Evolutionary conservation across 1,284 basidiomycete genomes (phyloP), one percentile per base, ranked within the genome.

Genomic region (Somion occarium): DNA sequence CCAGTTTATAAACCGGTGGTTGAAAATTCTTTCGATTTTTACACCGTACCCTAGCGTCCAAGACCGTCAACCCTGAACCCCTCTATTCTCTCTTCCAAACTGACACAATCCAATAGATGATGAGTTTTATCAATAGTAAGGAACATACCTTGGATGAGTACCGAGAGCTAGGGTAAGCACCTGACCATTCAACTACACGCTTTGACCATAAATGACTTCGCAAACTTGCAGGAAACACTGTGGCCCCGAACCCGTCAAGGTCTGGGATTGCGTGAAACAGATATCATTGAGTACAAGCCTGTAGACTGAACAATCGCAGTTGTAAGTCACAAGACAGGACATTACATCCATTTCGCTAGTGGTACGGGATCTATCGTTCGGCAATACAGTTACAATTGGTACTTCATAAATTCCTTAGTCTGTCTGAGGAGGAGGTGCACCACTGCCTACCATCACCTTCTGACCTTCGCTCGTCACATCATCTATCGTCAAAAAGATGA

Each of bases 381-480:
- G n/a, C n/a, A n/a, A n/a, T n/a, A n/a, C n/a, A n/a, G n/a, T n/a
- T n/a, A n/a, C n/a, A n/a, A n/a, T n/a, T n/a, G n/a, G n/a, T n/a
- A n/a, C n/a, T n/a, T n/a, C n/a, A n/a, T n/a, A n/a, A n/a, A n/a
- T n/a, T n/a, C n/a, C n/a, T n/a, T n/a, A n/a, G 34, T n/a, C n/a
- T n/a, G n/a, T n/a, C n/a, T n/a, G n/a, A n/a, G 56, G 59, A 23
- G 59, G 59, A 15, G 56, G 9, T 19, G 52, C 55, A 3, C 73
- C 73, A 51, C 61, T 68, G n/a, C 78, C 78, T 46, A 80, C 60
- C 64, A 78, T 69, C 7, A 77, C 64, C 56, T 69, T 67, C 43
- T 64, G 65, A 13, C 76, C 79, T 19, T 63, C 56, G 47, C 72
- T 74, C 3, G 74, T 73, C 2, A 80, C 72, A 25, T 74, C 78